Base-by-base conservation (phyloP, 2,329 filamentous ascomycete genomes). In the Fusarium sp. region DNA sequence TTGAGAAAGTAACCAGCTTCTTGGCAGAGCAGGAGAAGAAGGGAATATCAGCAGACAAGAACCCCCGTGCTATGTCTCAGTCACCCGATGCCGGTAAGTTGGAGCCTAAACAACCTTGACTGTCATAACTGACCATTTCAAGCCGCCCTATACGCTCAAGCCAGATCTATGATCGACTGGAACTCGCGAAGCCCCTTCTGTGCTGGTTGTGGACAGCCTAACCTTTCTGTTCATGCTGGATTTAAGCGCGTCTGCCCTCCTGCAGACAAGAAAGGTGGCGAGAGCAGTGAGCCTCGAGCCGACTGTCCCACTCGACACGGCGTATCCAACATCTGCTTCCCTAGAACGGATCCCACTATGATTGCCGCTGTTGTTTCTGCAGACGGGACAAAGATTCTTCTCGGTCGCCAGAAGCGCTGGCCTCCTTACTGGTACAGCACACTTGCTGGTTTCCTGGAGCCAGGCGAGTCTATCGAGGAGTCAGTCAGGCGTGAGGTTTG, bases 171-270 rank as follows among this genome's bases (percentile, higher is more conserved):
- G 25, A 83, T 96, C 35, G 96, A 98, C 82, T 99, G 96, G 96
- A 98, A 99, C 81, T 85, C 85, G 25, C 91, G 95, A 51, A 97
- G 97, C 80, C 92, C 91, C 30, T 99, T 93, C 84, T 99, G 96
- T 78, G 94, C 90, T 32, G 90, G 91, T 56, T 99, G 96, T 79
- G 95, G 96, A 33, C 87, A 92, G 74, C 88, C 87, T 23, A 98
- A 94, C 1, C 82, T 97, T 62, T 91, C 90, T 19, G 84, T 92
- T 25, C 90, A 94, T 73, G 91, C 89, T 6, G 92, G 92, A 48
- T 93, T 91, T 76, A 96, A 96, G 81, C 88, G 92, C 45, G 85
- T 89, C 9, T 96, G 92, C 75, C 92, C 93, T 9, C 87, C 91
- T 0, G 88, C 86, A 2, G 92, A 96, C 76, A 79, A 85, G 27